A percentile compares a stretch with the other conserved stretches of the same genome.
Evolutionary conservation across 1,284 basidiomycete genomes (phyloP).

Genomic region (Puccinia novopanici): DNA sequence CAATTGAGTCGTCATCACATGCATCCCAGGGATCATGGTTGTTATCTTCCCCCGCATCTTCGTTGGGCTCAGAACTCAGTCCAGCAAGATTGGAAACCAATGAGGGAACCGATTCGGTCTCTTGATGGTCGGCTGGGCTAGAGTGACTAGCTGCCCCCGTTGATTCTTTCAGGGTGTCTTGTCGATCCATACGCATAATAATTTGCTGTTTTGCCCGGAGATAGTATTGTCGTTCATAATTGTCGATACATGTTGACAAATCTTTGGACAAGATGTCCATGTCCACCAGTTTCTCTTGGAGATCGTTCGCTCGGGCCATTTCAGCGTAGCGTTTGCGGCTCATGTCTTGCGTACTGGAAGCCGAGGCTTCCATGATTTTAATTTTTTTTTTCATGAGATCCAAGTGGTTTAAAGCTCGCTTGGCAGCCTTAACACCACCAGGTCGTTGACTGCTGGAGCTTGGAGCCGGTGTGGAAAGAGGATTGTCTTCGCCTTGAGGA

Average conservation of each 20-base stretch:
- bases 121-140: no score
- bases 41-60: no score
- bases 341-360: neutral
- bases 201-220: neutral
- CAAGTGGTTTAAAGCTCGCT: neutral
- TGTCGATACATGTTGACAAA: neutral
- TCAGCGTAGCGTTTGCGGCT: neutral
- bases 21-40: no score
- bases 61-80: no score
- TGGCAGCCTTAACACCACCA: neutral
- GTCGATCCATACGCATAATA: neutral
- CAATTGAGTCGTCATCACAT: no score
- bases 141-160: no score
- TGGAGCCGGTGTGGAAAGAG: neutral
- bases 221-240: neutral
- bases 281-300: neutral
- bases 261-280: slow-evolving; percentile 22
- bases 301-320: neutral
- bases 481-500: no score
- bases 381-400: slow-evolving; percentile 1
- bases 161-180: no score
- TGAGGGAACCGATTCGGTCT: no score
- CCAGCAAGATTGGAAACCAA: no score
- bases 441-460: neutral
- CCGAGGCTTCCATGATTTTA: neutral